Evolutionary conservation across 2,329 filamentous ascomycete species (phyloP).

Genomic region (Leptographium lundbergii): DNA sequence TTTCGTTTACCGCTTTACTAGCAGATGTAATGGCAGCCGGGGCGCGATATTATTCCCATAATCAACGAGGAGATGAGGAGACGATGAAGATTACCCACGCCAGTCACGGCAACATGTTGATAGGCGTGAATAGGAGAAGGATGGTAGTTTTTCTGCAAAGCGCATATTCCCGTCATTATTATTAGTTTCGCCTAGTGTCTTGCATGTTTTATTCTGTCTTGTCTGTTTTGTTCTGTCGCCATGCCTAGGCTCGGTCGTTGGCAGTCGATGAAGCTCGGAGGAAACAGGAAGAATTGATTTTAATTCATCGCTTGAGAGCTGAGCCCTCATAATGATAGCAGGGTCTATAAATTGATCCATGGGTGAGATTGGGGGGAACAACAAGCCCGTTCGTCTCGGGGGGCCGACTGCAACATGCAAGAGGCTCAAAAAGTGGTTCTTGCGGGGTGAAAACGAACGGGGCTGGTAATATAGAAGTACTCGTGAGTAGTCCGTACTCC

Average conservation of each 20-base stretch:
- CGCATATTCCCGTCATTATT: background rate
- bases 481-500: no score
- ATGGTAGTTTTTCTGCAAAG: background rate
- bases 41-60: background rate
- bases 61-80: background rate
- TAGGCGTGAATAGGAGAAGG: background rate
- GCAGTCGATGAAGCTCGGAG: background rate
- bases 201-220: background rate
- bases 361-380: background rate
- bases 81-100: background rate
- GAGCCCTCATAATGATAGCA: no score
- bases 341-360: no score
- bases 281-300: background rate
- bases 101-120: background rate
- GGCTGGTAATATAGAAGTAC: background rate
- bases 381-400: background rate
- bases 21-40: background rate
- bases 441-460: background rate
- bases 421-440: constrained; percentile 1
- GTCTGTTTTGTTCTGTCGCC: background rate
- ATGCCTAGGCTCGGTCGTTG: background rate
- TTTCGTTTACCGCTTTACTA: background rate
- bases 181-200: background rate
- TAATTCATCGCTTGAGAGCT: background rate
- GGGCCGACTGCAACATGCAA: background rate